Base-by-base conservation (phyloP, 2,329 filamentous ascomycete species). In the Claviceps sorghi region DNA sequence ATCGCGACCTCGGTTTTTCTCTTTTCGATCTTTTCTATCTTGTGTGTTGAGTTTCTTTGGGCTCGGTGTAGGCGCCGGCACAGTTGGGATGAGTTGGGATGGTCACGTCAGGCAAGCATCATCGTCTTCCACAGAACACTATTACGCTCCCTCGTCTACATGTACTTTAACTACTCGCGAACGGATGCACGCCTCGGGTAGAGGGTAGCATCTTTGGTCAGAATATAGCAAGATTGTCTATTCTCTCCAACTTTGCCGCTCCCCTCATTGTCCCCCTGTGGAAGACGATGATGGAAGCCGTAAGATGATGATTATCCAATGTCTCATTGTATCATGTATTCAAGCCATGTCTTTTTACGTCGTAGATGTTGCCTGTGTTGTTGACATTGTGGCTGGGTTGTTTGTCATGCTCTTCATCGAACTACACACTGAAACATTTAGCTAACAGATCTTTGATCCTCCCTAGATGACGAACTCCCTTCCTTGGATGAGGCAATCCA, bases 201-300 rank as follows among this genome's bases (percentile, higher is more conserved):
- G 54, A 57, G 59, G 60, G 61, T 60, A 62, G 63, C 61, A 61
- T 61, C 59, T 60, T 64, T 65, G 66, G 65, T 68, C 65, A 67
- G 64, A 71, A 71, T 66, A 69, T 67, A 70, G 61, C 63, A 67
- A 65, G 64, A 62, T 63, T 64, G 60, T 63, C 59, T 64, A 66
- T 66, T 66, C 60, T 66, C 64, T 64, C 63, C 62, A 62, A 60
- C 58, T 56, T 59, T 62, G 58, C 59, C 54, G 61, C 62, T 54
- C 57, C 67, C 65, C 63, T 64, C 61, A 67, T 62, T 58, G 62
- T 58, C 61, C 62, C 63, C 60, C 66, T 67, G 72, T 67, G 73
- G 77, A 80, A 78, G 78, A 78, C 76, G 79, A 80, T 79, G 77
- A 74, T 78, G 76, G 74, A 68, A 71, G 69, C 69, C 69, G 72